phyloP scores from a whole-genome alignment of 306 rosid species.

The Glycyrrhiza uralensis region DNA sequence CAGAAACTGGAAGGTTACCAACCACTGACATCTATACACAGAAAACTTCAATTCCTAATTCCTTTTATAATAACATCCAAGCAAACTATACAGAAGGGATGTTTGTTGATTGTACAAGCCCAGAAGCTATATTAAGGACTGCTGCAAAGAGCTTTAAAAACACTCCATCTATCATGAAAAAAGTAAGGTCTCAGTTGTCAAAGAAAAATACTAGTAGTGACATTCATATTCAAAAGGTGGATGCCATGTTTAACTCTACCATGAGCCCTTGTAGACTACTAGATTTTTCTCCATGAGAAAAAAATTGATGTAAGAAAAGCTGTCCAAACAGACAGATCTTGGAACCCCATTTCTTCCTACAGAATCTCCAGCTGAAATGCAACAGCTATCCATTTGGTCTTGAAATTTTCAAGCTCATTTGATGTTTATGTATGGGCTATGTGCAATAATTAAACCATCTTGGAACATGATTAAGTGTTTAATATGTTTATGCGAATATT shows the following conservation, averaged over 20 bases:
- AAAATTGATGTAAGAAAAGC: not conserved
- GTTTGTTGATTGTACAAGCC: not conserved
- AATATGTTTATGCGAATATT: not conserved
- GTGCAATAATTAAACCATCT: not conserved
- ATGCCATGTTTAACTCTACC: not conserved
- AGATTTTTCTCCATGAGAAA: not conserved
- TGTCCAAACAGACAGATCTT: too few species aligned
- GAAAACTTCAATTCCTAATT: not conserved
- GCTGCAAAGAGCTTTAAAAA: conserved; percentile 23
- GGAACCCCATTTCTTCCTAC: too few species aligned
- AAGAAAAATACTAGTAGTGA: not conserved
- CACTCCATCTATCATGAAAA: conserved; percentile 40
- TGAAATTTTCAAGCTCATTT: too few species aligned
- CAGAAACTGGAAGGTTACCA: conserved; percentile 4
- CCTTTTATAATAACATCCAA: not conserved
- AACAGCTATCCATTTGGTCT: too few species aligned
- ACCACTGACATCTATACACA: not conserved
- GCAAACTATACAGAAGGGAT: not conserved
- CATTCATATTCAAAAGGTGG: too few species aligned
- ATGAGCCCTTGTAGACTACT: not conserved
- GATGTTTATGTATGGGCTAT: too few species aligned
- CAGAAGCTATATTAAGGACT: conserved; percentile 10
- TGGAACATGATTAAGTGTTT: too few species aligned
- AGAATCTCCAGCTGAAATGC: too few species aligned
- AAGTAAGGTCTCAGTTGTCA: not conserved